These are phyloP conservation scores for Pyrus hybrid DNA, from an alignment of 331 rosid species.

Conservation along the genomic window DNA sequence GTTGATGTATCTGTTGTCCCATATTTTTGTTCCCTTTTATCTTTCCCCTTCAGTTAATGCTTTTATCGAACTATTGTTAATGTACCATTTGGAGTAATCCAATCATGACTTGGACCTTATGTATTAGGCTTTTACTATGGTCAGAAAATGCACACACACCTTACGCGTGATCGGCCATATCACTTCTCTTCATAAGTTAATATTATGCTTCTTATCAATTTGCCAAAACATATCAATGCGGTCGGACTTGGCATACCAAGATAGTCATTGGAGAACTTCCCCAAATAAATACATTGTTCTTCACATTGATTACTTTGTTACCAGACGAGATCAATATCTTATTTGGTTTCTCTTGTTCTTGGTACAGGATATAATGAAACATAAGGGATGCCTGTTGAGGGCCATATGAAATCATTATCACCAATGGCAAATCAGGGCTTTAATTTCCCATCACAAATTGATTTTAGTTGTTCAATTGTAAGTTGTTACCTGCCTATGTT, in stretches of 20 bases:
- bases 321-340: slow-evolving; percentile 15
- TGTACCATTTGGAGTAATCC: not conserved
- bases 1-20: not conserved
- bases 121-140: too few species aligned
- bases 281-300: not conserved
- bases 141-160: too few species aligned
- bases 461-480: slow-evolving; percentile 38
- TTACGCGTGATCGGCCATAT: too few species aligned
- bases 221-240: not conserved
- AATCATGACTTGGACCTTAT: not conserved
- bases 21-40: not conserved
- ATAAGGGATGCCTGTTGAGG: slow-evolving; percentile 20
- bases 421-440: slow-evolving; percentile 29
- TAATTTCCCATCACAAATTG: slow-evolving; percentile 34
- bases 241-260: not conserved
- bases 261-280: not conserved
- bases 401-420: slow-evolving; percentile 14
- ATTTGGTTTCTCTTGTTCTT: slow-evolving; percentile 19
- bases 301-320: slow-evolving; percentile 4
- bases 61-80: not conserved
- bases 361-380: slow-evolving; percentile 24
- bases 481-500: slow-evolving; percentile 24
- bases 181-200: not conserved
- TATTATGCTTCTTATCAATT: not conserved
- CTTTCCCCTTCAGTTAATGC: not conserved